Percentiles rank a stretch among this genome's conserved stretches.
Conservation (phyloP, 805 yeast species). For the Metschnikowia lunata region DNA sequence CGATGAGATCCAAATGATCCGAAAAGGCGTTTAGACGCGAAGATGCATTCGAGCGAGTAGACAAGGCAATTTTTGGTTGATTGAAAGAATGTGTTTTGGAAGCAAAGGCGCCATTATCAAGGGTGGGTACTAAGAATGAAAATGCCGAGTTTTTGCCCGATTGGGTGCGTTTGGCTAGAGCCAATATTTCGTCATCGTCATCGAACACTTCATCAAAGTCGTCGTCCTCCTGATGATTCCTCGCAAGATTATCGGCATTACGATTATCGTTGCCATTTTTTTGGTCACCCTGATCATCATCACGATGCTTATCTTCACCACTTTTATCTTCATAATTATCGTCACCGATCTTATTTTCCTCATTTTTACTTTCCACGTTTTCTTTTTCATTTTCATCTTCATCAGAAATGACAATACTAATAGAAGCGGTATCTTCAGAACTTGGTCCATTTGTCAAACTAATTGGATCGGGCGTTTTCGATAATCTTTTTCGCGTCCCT, state of each 20-base stretch:
- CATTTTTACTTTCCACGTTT: too few relatives aligned
- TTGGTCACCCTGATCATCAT: background rate
- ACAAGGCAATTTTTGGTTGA: background rate
- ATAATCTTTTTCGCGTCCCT: constrained; percentile 2
- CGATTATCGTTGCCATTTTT: background rate
- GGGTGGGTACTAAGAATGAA: too few relatives aligned
- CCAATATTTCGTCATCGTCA: constrained; percentile 18
- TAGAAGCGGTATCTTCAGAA: background rate
- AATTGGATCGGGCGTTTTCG: too few relatives aligned
- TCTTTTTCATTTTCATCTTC: background rate
- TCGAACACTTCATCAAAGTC: constrained; percentile 6
- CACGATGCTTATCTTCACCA: too few relatives aligned
- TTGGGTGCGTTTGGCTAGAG: constrained; percentile 11
- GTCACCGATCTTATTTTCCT: too few relatives aligned
- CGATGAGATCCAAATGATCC: too few relatives aligned
- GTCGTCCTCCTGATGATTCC: background rate
- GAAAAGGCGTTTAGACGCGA: background rate
- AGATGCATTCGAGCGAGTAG: background rate
- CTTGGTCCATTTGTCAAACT: too few relatives aligned
- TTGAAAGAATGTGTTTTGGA: background rate
- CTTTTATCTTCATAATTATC: too few relatives aligned
- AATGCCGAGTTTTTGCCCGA: constrained; percentile 10
- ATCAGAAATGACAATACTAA: background rate
- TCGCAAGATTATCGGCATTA: background rate
- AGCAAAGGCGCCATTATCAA: background rate